Conservation (phyloP, 441 rosid genomes). For the Adansonia gregorii region DNA sequence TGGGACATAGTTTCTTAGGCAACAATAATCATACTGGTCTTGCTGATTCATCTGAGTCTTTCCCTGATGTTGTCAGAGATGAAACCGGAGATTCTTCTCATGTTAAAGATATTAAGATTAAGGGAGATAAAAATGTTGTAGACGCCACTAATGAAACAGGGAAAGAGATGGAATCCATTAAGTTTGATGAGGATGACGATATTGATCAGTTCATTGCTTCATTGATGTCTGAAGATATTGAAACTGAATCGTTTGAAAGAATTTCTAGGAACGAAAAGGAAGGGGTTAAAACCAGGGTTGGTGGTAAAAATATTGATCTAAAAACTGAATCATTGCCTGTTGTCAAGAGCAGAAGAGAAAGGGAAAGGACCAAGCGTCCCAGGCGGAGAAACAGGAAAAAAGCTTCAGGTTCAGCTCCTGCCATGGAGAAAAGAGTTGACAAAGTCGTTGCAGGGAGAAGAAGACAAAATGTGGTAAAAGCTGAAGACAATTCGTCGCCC, state of each 20-base stretch:
- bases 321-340: not conserved
- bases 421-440: not conserved
- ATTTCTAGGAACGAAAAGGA: not conserved
- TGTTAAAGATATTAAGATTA: conserved; percentile 25
- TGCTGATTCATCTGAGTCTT: conserved; percentile 28
- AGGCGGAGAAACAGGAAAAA: not conserved
- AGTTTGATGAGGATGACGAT: conserved; percentile 20
- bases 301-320: not conserved
- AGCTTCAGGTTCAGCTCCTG: conserved; percentile 3
- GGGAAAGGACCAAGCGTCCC: not conserved
- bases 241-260: conserved; percentile 19
- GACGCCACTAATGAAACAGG: conserved; percentile 26
- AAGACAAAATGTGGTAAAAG: not conserved
- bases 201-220: conserved; percentile 25
- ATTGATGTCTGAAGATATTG: conserved; percentile 24
- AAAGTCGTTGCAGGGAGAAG: not conserved
- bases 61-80: conserved; percentile 28
- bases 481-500: conserved; percentile 40
- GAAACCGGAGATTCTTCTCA: conserved; percentile 33
- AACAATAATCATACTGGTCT: conserved; percentile 22
- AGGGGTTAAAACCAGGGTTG: too few relatives aligned
- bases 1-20: conserved; percentile 30
- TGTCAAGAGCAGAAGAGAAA: not conserved
- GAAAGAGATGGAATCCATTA: not conserved
- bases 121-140: conserved; percentile 26